Base-by-base conservation (phyloP, 768 basidiomycete species). In the Mycena amicta region DNA sequence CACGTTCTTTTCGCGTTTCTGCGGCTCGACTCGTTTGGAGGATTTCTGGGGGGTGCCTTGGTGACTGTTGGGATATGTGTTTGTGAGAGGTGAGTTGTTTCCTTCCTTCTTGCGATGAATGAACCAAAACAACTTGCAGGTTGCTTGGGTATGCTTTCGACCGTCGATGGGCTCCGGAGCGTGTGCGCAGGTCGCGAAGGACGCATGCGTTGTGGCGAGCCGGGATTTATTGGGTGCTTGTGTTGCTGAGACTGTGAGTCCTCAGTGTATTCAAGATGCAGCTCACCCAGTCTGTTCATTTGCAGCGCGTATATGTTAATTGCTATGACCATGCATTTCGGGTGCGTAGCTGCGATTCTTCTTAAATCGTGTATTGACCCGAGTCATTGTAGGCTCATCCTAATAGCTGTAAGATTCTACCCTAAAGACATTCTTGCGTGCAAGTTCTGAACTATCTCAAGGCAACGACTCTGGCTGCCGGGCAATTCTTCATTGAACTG, bases 271-370 rank as follows among this genome's bases (percentile, higher is more conserved):
- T n/a, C n/a, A n/a, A n/a, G n/a, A n/a, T n/a, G n/a, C n/a, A n/a
- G n/a, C n/a, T n/a, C n/a, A n/a, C n/a, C n/a, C n/a, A n/a, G n/a
- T n/a, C n/a, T n/a, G n/a, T n/a, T n/a, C n/a, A n/a, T 15, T 41
- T 28, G 11, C 52, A 90, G 88, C 55, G 71, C 82, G 59, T 90
- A 90, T 66, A 90, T 91, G 88, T 78, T 91, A 16, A 75, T 87
- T 52, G 80, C 85, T 25, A 90, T 90, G 87, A 83, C 88, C 22
- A 83, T 87, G 61, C 82, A 89, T 54, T 55, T 83, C n/a, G 81
- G 86, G 89, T 89, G 66, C 70, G 87, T 77, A 11, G n/a, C 40
- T 27, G 37, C 31, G 27, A 20, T 5, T 52, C 27, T 23, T 22
- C 45, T n/a, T 40, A 23, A 23, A 41, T n/a, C n/a, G n/a, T n/a